phyloP scores from a whole-genome alignment of 2,329 filamentous ascomycete species.

The Pezicula neosporulosa region DNA sequence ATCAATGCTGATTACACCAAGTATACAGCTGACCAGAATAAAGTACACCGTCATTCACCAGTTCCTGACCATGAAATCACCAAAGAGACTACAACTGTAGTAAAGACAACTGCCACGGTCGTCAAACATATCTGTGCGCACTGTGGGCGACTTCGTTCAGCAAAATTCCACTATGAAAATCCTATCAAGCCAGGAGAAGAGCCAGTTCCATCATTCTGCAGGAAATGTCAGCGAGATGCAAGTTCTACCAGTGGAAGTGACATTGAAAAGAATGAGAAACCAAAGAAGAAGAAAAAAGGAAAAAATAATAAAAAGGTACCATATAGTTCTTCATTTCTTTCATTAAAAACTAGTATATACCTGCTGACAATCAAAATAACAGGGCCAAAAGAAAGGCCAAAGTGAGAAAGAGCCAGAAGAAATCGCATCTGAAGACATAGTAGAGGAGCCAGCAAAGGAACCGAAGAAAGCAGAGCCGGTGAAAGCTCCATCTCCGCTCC shows the following conservation, averaged over 20 bases:
- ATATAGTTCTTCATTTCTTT: background rate
- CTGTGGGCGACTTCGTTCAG: slow-evolving; percentile 38
- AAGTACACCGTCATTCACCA: background rate
- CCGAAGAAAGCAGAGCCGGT: too few relatives aligned
- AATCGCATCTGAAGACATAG: background rate
- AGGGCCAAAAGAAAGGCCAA: background rate
- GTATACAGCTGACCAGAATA: background rate
- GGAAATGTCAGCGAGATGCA: slow-evolving; percentile 31
- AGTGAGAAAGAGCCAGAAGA: background rate
- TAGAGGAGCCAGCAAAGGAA: background rate
- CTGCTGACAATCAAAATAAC: background rate
- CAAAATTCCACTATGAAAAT: slow-evolving; percentile 33
- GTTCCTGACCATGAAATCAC: background rate
- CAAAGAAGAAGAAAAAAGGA: slow-evolving; percentile 6
- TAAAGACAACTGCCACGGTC: slow-evolving; percentile 27
- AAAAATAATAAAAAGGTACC: background rate
- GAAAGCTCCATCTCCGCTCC: too few relatives aligned
- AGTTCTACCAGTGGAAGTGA: slow-evolving; percentile 18
- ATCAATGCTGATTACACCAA: slow-evolving; percentile 17
- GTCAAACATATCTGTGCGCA: slow-evolving; percentile 40
- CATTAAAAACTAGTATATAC: background rate
- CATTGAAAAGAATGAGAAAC: slow-evolving; percentile 3
- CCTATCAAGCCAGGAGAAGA: slow-evolving; percentile 27
- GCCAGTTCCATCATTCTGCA: slow-evolving; percentile 32
- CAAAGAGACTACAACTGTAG: background rate